A percentile compares a stretch with the other conserved stretches of the same genome.
Evolutionary conservation across 176 grass and related monocot genomes (phyloP).

Genomic region (Eremochloa ophiuroides): DNA sequence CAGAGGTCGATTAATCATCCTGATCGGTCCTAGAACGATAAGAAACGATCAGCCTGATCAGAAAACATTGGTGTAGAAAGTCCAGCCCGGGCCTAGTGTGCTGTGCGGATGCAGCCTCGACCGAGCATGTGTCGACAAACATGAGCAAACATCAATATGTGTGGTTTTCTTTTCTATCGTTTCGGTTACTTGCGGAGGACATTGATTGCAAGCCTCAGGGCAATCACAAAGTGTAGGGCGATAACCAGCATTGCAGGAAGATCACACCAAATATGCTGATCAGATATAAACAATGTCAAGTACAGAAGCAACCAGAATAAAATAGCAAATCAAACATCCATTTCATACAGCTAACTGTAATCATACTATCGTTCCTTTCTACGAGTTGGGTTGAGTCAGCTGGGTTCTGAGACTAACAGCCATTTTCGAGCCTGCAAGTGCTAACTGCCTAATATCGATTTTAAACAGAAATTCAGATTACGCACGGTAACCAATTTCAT

Average conservation of each 20-base stretch:
- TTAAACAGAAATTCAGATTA: neutral
- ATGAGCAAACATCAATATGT: neutral
- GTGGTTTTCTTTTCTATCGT: neutral
- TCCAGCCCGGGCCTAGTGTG: neutral
- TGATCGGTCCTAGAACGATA: too few relatives aligned
- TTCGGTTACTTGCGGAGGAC: neutral
- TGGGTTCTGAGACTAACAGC: neutral
- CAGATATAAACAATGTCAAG: neutral
- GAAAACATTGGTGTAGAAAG: too few relatives aligned
- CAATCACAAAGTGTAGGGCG: neutral
- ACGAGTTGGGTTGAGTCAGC: neutral
- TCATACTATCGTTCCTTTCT: neutral
- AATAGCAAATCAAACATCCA: neutral
- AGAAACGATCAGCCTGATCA: too few relatives aligned
- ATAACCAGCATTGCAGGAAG: neutral
- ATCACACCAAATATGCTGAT: neutral
- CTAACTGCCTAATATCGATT: neutral
- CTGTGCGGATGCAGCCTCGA: neutral
- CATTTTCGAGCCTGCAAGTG: neutral
- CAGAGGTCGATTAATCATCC: too few relatives aligned
- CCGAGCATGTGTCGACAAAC: neutral
- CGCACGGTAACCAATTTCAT: neutral
- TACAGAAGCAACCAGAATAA: neutral
- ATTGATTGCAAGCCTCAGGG: neutral
- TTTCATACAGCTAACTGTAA: neutral